Evolutionary conservation across 345 rosid genomes (phyloP).

Genomic region (Gossypium sturtianum): DNA sequence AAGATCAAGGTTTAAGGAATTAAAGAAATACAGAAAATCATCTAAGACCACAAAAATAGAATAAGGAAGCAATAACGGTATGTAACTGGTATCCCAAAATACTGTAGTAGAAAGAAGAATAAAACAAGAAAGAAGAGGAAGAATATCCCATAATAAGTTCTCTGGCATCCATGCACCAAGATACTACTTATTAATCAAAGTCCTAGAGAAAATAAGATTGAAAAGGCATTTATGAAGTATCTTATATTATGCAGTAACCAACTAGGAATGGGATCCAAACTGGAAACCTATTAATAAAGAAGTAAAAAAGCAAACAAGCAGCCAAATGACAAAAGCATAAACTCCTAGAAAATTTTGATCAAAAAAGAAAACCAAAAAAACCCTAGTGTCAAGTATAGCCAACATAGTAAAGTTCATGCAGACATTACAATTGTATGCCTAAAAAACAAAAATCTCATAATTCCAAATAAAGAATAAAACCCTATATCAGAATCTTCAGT

Average conservation of each 20-base stretch:
- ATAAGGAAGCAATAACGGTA: not conserved
- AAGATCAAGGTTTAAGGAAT: not conserved
- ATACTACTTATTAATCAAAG: not conserved
- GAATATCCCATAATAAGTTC: not conserved
- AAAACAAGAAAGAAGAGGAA: not conserved
- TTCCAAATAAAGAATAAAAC: not conserved
- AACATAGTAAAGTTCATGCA: not conserved
- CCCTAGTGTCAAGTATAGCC: not conserved
- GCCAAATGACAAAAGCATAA: not conserved
- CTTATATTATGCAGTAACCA: not conserved
- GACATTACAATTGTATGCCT: not conserved
- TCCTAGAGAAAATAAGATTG: not conserved
- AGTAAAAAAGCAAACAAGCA: not conserved
- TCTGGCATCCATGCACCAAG: not conserved
- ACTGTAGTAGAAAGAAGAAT: not conserved
- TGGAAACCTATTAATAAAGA: not conserved
- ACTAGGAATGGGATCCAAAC: not conserved
- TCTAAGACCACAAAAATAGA: not conserved
- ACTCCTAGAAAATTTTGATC: not conserved
- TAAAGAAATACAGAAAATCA: not conserved
- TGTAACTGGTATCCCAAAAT: not conserved
- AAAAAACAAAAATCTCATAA: not conserved
- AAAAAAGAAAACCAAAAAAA: not conserved
- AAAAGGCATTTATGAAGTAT: not conserved
- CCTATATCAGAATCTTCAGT: not conserved